phyloP scores from a whole-genome alignment of 345 rosid genomes.

The Eutrema japonicum region DNA sequence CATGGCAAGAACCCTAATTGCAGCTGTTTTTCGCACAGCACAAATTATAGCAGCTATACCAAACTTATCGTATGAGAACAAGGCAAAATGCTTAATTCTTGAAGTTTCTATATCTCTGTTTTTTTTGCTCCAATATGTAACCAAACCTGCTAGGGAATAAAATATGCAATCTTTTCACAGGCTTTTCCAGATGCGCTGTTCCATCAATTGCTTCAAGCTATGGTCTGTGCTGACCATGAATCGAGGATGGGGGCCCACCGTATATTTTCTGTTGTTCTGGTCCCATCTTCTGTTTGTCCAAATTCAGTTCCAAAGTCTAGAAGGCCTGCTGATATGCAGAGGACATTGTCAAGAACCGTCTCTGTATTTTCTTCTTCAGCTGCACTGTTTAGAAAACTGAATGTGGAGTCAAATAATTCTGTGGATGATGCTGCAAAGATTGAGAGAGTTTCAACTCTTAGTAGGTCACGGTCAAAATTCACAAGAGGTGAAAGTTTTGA shows the following conservation, averaged over 20 bases:
- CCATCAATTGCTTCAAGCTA: slow-evolving; percentile 68
- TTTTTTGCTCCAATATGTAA: background rate
- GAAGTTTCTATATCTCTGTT: slow-evolving; percentile 15
- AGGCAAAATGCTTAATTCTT: slow-evolving; percentile 49
- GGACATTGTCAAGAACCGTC: slow-evolving; percentile 68
- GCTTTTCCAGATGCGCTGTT: slow-evolving; percentile 76
- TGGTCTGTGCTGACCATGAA: slow-evolving; percentile 68
- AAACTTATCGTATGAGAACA: slow-evolving; percentile 66
- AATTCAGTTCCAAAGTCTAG: slow-evolving; percentile 45
- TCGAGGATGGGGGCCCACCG: slow-evolving; percentile 73
- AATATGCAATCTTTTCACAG: slow-evolving; percentile 43
- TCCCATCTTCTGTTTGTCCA: slow-evolving; percentile 72
- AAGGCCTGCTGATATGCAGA: slow-evolving; percentile 53
- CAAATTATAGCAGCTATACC: slow-evolving; percentile 71
- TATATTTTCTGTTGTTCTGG: slow-evolving; percentile 70
- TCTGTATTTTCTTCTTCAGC: slow-evolving; percentile 81
- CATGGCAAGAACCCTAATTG: slow-evolving; percentile 66
- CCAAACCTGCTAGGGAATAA: slow-evolving; percentile 3
- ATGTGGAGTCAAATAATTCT: slow-evolving; percentile 46
- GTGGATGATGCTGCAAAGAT: slow-evolving; percentile 45
- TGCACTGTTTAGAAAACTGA: slow-evolving; percentile 65
- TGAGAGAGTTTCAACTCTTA: slow-evolving; percentile 50
- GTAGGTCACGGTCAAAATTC: slow-evolving; percentile 50
- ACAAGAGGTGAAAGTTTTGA: slow-evolving; percentile 41
- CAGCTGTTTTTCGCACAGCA: slow-evolving; percentile 68